Evolutionary conservation across 768 basidiomycete genomes (phyloP), one percentile per base, ranked within the genome.

Genomic region (Stropharia rugosoannulata): DNA sequence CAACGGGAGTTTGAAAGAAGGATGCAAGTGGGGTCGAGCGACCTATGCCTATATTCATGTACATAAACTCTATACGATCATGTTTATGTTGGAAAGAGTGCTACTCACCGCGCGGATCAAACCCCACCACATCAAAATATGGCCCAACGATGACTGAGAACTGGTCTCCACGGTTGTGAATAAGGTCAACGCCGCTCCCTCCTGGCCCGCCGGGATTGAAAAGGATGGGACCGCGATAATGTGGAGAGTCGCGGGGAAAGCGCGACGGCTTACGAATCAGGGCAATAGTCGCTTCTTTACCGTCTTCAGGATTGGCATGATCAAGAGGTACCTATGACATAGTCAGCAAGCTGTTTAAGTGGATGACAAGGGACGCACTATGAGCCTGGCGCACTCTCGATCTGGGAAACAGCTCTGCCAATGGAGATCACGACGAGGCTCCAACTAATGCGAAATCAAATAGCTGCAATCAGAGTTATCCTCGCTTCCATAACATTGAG

Each of bases 201-300:
- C 79, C 79, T 1, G 79, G 79, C 1, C 80, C 79, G 11, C 79
- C 76, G 4, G 77, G 78, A 47, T 79, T 80, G 60, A 77, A 66
- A 1, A 80, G 61, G 10, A 80, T 65, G 2, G 78, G 78, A 0
- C 79, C 79, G 18, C 71, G 70, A 52, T 79, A 81, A 5, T 10
- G 29, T 4, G 29, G 29, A 32, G 29, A 66, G 59, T 3, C 60
- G 51, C 0, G 68, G 67, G 3, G 66, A 58, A 1, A 75, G 54
- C 1, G 65, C 54, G 10, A 77, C 70, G 2, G 74, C 39, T 73
- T 66, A n/a, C 76, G 71, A 19, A 73, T 71, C n/a, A 80, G 57
- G 1, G 79, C 80, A 32, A 80, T 76, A 27, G 64, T 62, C 3
- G 75, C 79, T 46, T 69, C 69, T 40, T 58, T 64, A 10, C 74